phyloP scores from a whole-genome alignment of 2,329 filamentous ascomycete species.

The Penicillium psychrosexuale region DNA sequence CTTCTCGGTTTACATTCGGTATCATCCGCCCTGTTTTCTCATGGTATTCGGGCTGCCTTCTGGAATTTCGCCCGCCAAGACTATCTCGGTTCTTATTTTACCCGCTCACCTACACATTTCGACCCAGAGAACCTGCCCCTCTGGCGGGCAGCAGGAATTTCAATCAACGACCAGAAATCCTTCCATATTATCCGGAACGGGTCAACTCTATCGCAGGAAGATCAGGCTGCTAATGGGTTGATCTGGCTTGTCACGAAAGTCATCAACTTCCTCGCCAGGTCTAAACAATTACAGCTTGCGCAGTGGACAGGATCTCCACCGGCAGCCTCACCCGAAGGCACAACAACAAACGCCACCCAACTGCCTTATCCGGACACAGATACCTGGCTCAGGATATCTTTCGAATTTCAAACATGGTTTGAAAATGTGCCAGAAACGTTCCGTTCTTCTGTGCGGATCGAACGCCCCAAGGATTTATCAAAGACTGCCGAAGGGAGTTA shows the following conservation, averaged over 20 bases:
- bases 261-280: constrained; percentile 60
- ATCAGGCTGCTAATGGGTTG: constrained; percentile 59
- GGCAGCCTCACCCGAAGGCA: constrained; percentile 35
- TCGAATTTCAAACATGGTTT: constrained; percentile 57
- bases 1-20: constrained; percentile 35
- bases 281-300: constrained; percentile 49
- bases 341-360: constrained; percentile 19
- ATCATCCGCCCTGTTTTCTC: constrained; percentile 39
- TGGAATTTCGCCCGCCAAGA: constrained; percentile 64
- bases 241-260: constrained; percentile 62
- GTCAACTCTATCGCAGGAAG: constrained; percentile 52
- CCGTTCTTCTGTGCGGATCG: constrained; percentile 51
- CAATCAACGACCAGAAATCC: constrained; percentile 51
- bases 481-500: constrained; percentile 31
- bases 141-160: constrained; percentile 60
- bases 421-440: constrained; percentile 58
- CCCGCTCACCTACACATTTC: constrained; percentile 55
- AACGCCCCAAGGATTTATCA: constrained; percentile 35
- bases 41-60: constrained; percentile 56
- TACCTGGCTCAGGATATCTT: constrained; percentile 53
- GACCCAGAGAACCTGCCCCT: constrained; percentile 56
- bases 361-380: constrained; percentile 47
- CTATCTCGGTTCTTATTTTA: constrained; percentile 60
- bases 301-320: constrained; percentile 34
- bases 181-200: constrained; percentile 33